Conservation (phyloP, 31 red algal genomes). For the Endocladia muricata region DNA sequence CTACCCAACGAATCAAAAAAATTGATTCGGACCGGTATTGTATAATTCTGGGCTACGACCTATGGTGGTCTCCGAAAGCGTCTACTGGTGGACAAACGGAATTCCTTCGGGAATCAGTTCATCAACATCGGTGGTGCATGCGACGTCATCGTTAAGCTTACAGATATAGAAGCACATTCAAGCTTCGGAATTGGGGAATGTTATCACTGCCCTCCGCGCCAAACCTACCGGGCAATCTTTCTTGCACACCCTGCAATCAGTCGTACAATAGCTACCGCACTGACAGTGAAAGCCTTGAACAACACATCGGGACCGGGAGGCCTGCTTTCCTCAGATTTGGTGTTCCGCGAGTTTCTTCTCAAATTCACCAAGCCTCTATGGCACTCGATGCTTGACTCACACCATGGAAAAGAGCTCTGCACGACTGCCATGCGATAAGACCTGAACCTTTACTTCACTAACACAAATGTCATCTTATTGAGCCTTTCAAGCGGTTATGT, state of each 20-base stretch:
- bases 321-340: background rate
- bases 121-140: background rate
- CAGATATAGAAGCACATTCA: slow-evolving; percentile 10
- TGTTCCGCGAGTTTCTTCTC: background rate
- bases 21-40: background rate
- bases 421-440: too few relatives aligned
- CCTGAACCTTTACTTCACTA: too few relatives aligned
- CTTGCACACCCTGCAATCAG: background rate
- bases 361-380: too few relatives aligned
- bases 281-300: background rate
- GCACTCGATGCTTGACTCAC: too few relatives aligned
- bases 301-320: background rate
- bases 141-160: background rate
- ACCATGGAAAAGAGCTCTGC: too few relatives aligned
- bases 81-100: background rate
- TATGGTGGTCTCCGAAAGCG: background rate
- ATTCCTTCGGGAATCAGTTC: background rate
- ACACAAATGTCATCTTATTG: too few relatives aligned
- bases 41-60: background rate
- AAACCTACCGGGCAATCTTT: background rate
- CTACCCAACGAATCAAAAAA: background rate
- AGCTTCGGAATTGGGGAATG: background rate
- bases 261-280: too few relatives aligned
- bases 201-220: background rate
- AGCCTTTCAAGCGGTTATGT: too few relatives aligned